Percentiles rank a stretch among this genome's conserved stretches.
phyloP scores from a whole-genome alignment of 257 asterid species.

The Solanum clarkiae region DNA sequence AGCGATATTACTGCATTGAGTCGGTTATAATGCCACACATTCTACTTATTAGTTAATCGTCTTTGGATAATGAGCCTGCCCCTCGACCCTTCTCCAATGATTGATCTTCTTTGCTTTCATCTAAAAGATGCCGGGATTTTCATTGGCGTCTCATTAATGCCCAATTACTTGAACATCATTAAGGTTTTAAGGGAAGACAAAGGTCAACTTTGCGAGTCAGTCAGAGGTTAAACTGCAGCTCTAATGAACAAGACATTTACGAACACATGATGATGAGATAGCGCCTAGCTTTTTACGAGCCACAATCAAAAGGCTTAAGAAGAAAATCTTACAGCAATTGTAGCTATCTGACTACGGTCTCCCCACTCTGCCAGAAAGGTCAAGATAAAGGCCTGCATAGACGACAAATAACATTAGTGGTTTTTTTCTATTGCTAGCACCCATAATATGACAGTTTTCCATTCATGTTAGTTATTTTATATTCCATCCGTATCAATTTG shows the following conservation, averaged over 20 bases:
- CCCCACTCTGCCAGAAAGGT: constrained; percentile 99
- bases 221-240: not conserved
- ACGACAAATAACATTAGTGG: not conserved
- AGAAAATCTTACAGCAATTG: constrained; percentile 73
- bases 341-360: constrained; percentile 97
- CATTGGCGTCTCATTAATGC: not conserved
- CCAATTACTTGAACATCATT: not conserved
- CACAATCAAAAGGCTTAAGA: not conserved
- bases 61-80: not conserved
- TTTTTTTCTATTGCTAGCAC: not conserved
- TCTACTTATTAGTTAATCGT: not conserved
- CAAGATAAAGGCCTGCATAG: constrained; percentile 74
- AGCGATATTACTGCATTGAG: not conserved
- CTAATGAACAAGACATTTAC: not conserved
- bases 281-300: not conserved
- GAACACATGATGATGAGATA: not conserved
- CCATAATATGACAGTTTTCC: not conserved
- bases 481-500: not conserved
- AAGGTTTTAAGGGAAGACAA: not conserved
- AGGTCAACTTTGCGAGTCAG: not conserved
- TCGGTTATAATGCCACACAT: not conserved
- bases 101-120: not conserved
- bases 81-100: not conserved
- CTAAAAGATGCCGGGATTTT: not conserved
- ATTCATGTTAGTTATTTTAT: not conserved